Conservation (phyloP, 2,329 filamentous ascomycete genomes). For the Microdochium bolleyi region DNA sequence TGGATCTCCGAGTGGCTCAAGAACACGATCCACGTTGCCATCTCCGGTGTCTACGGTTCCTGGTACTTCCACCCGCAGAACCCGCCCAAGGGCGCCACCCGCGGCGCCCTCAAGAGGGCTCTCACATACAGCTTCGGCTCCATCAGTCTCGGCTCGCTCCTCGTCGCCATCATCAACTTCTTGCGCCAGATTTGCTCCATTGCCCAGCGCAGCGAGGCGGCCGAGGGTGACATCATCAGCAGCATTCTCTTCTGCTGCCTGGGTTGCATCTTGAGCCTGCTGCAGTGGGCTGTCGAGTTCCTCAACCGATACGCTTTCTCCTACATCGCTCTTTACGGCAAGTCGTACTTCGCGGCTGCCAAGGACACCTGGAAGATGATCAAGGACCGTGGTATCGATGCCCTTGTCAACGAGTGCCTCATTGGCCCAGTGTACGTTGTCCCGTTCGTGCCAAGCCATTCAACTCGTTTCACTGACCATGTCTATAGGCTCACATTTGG, state of each 20-base stretch:
- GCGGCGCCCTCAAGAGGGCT: constrained; percentile 73
- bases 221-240: constrained; percentile 58
- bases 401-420: constrained; percentile 81
- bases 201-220: constrained; percentile 58
- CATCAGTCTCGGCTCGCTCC: constrained; percentile 75
- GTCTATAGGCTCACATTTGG: constrained; percentile 53
- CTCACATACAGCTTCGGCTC: constrained; percentile 90
- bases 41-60: constrained; percentile 81
- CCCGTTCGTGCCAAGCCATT: constrained; percentile 6
- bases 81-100: constrained; percentile 70
- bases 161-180: constrained; percentile 83
- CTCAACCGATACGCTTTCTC: constrained; percentile 90
- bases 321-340: constrained; percentile 89
- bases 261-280: constrained; percentile 64
- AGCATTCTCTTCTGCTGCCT: constrained; percentile 65
- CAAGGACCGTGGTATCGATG: constrained; percentile 84
- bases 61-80: constrained; percentile 79
- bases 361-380: constrained; percentile 91
- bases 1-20: constrained; percentile 94
- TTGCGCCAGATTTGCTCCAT: constrained; percentile 75
- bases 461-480: not conserved
- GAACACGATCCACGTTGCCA: constrained; percentile 82
- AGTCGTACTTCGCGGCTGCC: constrained; percentile 75
- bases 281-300: constrained; percentile 83
- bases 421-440: constrained; percentile 55